phyloP scores from a whole-genome alignment of 2,329 filamentous ascomycete genomes.

The Fusarium subtropicale region DNA sequence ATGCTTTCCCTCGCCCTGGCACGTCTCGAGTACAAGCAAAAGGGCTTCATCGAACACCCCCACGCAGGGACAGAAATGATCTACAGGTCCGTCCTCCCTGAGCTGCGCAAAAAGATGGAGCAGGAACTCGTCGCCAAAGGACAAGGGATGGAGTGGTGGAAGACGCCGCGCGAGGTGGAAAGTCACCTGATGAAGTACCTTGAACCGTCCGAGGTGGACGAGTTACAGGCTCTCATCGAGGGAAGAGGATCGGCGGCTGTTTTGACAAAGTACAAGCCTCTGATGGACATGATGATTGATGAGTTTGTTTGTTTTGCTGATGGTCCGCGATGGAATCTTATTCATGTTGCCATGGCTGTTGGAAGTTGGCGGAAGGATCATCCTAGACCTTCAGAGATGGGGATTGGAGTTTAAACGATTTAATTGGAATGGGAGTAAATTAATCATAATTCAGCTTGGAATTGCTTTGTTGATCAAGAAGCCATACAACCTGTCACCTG shows the following conservation, averaged over 20 bases:
- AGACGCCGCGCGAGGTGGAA: conserved; percentile 38
- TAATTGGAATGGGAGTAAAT: not conserved
- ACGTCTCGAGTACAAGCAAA: conserved; percentile 38
- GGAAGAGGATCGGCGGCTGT: conserved; percentile 30
- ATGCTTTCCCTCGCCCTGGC: conserved; percentile 37
- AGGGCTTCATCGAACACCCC: conserved; percentile 35
- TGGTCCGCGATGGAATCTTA: conserved; percentile 43
- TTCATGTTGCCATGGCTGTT: conserved; percentile 38
- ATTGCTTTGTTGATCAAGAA: not conserved
- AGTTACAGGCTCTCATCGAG: conserved; percentile 39
- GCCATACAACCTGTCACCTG: not conserved
- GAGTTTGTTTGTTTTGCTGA: conserved; percentile 46
- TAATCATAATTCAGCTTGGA: not conserved
- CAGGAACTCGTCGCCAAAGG: conserved; percentile 30
- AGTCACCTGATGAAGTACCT: conserved; percentile 35
- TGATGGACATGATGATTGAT: conserved; percentile 37
- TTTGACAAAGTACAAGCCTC: conserved; percentile 23
- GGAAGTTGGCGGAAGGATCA: conserved; percentile 36
- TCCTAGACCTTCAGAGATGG: conserved; percentile 10
- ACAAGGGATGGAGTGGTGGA: conserved; percentile 42
- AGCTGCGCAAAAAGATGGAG: conserved; percentile 23
- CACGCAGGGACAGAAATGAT: conserved; percentile 2
- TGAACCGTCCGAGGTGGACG: conserved; percentile 23
- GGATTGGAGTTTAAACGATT: conserved; percentile 13
- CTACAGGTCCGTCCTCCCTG: not conserved